These are phyloP conservation scores for Parachaetomium inaequale DNA, from an alignment of 495 filamentous ascomycete species.

Conservation along the genomic window DNA sequence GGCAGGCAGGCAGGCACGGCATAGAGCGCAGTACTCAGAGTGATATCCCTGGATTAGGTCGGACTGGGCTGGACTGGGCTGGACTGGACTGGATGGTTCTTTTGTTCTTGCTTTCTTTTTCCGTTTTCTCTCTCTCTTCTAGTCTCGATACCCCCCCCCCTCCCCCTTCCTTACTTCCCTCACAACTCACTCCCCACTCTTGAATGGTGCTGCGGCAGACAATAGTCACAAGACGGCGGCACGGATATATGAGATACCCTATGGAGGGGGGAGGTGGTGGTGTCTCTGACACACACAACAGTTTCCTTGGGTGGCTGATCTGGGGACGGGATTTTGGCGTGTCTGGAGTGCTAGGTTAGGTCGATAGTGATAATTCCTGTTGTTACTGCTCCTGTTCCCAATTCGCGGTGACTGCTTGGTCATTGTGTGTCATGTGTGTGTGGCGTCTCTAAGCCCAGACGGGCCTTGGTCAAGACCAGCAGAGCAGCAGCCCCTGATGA, in stretches of 20 bases:
- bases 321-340: not conserved
- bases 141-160: too few relatives aligned
- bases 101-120: not conserved
- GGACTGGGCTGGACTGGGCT: not conserved
- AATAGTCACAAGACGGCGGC: not conserved
- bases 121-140: slow-evolving; percentile 1
- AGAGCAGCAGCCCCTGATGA: too few relatives aligned
- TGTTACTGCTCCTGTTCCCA: not conserved
- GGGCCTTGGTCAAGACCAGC: not conserved
- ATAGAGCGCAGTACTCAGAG: slow-evolving; percentile 9
- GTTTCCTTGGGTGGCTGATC: not conserved
- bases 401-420: not conserved
- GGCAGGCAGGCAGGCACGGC: slow-evolving; percentile 12
- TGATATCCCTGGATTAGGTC: slow-evolving; percentile 4
- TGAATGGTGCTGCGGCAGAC: not conserved
- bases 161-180: not conserved
- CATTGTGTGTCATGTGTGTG: not conserved
- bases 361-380: slow-evolving; percentile 12
- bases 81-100: not conserved
- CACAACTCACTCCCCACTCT: not conserved
- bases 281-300: not conserved
- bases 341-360: slow-evolving; percentile 12
- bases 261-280: not conserved
- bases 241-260: slow-evolving; percentile 10
- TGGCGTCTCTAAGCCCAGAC: too few relatives aligned